phyloP scores from a whole-genome alignment of 306 rosid species.

The Casuarina equisetifolia region DNA sequence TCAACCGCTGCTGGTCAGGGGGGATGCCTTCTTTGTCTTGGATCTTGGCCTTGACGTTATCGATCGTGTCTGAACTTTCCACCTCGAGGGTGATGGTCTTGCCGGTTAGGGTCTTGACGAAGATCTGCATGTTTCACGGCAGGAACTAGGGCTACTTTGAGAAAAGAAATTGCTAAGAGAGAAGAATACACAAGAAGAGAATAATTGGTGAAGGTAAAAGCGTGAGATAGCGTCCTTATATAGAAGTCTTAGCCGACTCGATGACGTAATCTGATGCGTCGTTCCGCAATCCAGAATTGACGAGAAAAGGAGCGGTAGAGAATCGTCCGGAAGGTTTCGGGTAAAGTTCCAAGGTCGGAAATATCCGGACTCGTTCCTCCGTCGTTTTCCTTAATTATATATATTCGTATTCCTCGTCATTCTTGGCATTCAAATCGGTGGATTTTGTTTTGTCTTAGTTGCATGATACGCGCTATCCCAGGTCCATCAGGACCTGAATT shows the following conservation, averaged over 20 bases:
- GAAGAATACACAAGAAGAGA: neutral
- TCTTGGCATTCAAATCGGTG: too few relatives aligned
- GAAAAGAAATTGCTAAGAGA: neutral
- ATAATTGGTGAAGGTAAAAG: neutral
- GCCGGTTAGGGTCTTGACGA: constrained; percentile 42
- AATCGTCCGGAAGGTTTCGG: neutral
- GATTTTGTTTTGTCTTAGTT: too few relatives aligned
- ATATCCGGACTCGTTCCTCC: too few relatives aligned
- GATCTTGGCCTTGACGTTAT: constrained; percentile 44
- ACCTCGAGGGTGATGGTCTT: constrained; percentile 48
- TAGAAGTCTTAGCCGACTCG: neutral
- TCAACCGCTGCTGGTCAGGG: constrained; percentile 36
- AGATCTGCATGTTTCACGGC: constrained; percentile 22
- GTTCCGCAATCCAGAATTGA: neutral
- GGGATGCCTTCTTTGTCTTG: constrained; percentile 45
- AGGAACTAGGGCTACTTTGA: neutral
- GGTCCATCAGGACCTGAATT: too few relatives aligned
- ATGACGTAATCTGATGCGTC: neutral
- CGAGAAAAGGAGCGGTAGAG: neutral
- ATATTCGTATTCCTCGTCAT: too few relatives aligned
- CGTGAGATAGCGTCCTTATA: neutral
- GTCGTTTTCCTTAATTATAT: too few relatives aligned
- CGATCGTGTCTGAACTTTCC: constrained; percentile 42
- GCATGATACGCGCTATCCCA: too few relatives aligned
- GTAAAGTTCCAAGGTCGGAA: too few relatives aligned